Conservation (phyloP, 331 rosid genomes). For the Telfairia occidentalis region DNA sequence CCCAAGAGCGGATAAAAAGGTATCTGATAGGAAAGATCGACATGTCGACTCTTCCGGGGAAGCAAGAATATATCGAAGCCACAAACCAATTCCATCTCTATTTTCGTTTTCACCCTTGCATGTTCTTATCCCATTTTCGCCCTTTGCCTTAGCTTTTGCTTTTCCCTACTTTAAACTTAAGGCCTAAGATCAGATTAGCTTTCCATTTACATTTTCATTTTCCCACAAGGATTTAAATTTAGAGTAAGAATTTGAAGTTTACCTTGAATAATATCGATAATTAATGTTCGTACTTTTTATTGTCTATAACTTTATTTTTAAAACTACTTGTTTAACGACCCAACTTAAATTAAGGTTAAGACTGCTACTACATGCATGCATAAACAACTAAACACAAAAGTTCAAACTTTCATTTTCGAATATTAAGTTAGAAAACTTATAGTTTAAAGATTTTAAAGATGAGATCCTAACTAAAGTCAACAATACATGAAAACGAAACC, state of each 20-base stretch:
- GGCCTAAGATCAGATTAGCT: not conserved
- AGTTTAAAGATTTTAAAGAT: no score
- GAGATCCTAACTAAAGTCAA: no score
- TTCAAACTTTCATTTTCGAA: no score
- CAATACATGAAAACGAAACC: no score
- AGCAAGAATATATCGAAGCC: conserved; percentile 10
- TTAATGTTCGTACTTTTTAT: no score
- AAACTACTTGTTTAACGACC: no score
- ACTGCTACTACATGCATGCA: no score
- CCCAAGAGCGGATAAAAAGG: conserved; percentile 41
- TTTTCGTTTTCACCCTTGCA: conserved; percentile 29
- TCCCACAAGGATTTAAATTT: not conserved
- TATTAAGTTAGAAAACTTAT: no score
- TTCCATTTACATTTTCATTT: not conserved
- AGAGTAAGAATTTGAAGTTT: not conserved
- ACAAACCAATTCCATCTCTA: conserved; percentile 20
- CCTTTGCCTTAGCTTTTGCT: conserved; percentile 43
- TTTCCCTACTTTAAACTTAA: conserved; percentile 32
- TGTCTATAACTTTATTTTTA: no score
- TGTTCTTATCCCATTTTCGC: conserved; percentile 47
- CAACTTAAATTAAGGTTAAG: no score
- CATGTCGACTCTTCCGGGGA: conserved; percentile 29
- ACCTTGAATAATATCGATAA: no score
- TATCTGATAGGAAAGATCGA: conserved; percentile 55
- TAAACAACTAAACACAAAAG: no score